Base-by-base conservation (phyloP, 1,284 basidiomycete genomes). In the Neonothopanus nambi region DNA sequence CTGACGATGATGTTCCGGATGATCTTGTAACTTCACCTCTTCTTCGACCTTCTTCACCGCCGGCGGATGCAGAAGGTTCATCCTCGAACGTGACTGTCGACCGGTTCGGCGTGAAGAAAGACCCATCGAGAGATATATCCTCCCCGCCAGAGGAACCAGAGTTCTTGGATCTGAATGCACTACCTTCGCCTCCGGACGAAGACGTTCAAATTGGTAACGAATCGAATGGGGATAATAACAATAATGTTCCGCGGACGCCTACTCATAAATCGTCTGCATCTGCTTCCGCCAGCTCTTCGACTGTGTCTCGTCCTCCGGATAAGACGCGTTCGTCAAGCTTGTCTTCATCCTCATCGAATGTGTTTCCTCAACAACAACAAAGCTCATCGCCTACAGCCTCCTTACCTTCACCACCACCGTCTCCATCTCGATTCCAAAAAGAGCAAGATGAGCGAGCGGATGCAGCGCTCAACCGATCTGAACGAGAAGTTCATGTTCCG, bases 11-110 rank as follows among this genome's bases (percentile, higher is more conserved):
- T 58, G 87, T 99, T 30, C 96, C 97, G 1, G 90, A 86, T 43
- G 92, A 95, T 65, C 82, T 99, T 55, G 89, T 96, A 61, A 99
- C 97, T 0, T 94, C 91, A 71, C 97, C 97, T 20, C 75, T 96
- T 18, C 82, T 95, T 17, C 78, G 82, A 57, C 81, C 89, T 4
- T 86, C 84, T 3, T 70, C 74, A 51, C 74, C 77, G 15, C 64
- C 71, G 30, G 62, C 67, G 13, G 60, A 61, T 26, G 55, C 57
- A 5, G 46, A 57, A n/a, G 66, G 65, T 37, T 52, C 59, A 49
- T 62, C 26, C 7, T 18, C 5, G 26, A 65, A 28, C 24, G 62
- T 63, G 15, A 58, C 62, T n/a, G 58, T 71, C 9, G 78, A 75
- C 37, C 63, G 74, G 35, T 81, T 80, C 59, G 79, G 75, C 46